A percentile compares a stretch with the other conserved stretches of the same genome.
Conservation (phyloP, 2,329 filamentous ascomycete genomes). For the Metarhizium brunneum region DNA sequence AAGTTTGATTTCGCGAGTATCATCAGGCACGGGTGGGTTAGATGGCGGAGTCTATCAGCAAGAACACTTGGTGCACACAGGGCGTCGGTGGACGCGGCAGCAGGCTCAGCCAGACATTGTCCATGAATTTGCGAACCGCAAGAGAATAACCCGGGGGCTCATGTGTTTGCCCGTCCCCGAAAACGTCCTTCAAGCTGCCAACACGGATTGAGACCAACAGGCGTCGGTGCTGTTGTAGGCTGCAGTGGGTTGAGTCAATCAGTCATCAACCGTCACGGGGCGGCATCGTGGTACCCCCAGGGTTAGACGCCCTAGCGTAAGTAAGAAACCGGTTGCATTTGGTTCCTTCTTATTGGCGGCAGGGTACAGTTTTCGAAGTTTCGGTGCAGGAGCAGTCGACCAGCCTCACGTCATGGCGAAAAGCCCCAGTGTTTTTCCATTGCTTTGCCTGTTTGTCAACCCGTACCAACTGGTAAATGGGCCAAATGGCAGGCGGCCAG, state of each 20-base stretch:
- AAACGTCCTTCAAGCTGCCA: background rate
- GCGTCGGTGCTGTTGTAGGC: background rate
- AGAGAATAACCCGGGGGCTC: background rate
- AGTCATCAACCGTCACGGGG: conserved; percentile 1
- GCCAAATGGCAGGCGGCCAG: background rate
- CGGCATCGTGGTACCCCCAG: background rate
- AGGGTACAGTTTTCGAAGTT: background rate
- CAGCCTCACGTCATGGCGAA: background rate
- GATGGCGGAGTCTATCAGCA: background rate
- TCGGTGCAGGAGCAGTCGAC: background rate
- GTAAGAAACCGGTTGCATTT: background rate
- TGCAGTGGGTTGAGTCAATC: background rate
- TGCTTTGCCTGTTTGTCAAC: background rate
- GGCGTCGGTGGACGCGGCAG: background rate
- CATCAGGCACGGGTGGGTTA: conserved; percentile 2
- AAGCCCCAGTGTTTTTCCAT: background rate
- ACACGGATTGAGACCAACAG: background rate
- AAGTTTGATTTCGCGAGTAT: background rate
- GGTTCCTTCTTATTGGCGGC: background rate
- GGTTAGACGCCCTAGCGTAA: background rate
- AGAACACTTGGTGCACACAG: background rate
- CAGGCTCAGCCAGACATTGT: background rate
- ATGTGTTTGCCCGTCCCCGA: background rate
- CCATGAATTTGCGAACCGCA: background rate
- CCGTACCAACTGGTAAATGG: background rate